Evolutionary conservation across 2,329 filamentous ascomycete species (phyloP).

Genomic region (Claviceps fusiformis): DNA sequence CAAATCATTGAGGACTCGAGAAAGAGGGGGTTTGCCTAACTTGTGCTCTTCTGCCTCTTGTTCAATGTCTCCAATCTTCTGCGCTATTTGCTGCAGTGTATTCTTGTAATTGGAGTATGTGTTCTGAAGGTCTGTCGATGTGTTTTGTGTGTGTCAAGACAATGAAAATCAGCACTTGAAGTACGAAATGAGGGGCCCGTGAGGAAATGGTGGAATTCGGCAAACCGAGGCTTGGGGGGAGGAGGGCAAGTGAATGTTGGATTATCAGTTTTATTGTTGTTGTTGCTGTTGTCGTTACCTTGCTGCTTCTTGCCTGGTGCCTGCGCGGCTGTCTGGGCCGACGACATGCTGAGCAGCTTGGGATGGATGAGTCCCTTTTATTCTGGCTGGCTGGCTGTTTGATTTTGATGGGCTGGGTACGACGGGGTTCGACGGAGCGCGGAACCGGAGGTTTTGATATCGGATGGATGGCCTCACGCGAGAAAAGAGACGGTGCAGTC

Average conservation of each 20-base stretch:
- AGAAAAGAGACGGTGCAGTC: no score
- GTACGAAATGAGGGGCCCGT: not conserved
- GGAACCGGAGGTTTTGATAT: no score
- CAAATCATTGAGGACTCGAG: not conserved
- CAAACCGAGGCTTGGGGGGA: not conserved
- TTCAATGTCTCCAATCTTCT: constrained; percentile 95
- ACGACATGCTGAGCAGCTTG: not conserved
- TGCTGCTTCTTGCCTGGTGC: constrained; percentile 58
- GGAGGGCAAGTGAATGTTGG: no score
- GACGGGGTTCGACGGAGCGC: no score
- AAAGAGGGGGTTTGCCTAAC: constrained; percentile 33
- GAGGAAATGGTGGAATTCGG: not conserved
- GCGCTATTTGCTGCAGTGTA: constrained; percentile 77
- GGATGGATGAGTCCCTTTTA: not conserved
- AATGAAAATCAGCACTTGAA: not conserved
- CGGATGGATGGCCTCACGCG: no score
- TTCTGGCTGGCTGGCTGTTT: not conserved
- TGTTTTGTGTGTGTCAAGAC: not conserved
- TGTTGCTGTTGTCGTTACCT: constrained; percentile 29
- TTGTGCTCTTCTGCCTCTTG: constrained; percentile 97
- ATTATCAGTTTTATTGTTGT: no score
- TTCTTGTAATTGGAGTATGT: constrained; percentile 70
- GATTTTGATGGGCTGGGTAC: not conserved
- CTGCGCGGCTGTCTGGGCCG: constrained; percentile 15
- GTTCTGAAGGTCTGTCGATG: constrained; percentile 54